Percentiles rank a stretch among this genome's conserved stretches.
These are phyloP conservation scores for Dalechampia spathulata DNA, from an alignment of 441 rosid genomes.

Conservation along the genomic window DNA sequence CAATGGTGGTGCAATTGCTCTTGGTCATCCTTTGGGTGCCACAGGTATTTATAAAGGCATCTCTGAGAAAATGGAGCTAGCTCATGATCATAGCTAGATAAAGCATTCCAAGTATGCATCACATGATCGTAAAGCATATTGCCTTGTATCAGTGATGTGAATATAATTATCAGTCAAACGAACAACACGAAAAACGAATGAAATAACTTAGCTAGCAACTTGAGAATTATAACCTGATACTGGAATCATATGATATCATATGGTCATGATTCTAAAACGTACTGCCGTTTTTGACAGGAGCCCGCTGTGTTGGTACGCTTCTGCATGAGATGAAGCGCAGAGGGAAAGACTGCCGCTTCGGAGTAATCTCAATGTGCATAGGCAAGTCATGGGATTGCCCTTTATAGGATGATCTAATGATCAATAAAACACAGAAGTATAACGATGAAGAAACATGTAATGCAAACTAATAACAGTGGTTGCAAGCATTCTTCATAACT, in stretches of 20 bases:
- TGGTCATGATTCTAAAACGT: slow-evolving; percentile 1
- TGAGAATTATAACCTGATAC: too few species aligned
- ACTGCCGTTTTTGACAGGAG: slow-evolving; percentile 39
- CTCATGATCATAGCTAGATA: not conserved
- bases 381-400: too few species aligned
- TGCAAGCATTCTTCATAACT: too few species aligned
- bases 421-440: too few species aligned
- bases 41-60: slow-evolving; percentile 47
- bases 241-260: slow-evolving; percentile 3
- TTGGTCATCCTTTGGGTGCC: slow-evolving; percentile 94
- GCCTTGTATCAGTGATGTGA: too few species aligned
- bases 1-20: slow-evolving; percentile 94
- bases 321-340: slow-evolving; percentile 95
- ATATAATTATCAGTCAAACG: too few species aligned
- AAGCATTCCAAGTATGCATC: not conserved
- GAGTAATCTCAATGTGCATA: slow-evolving; percentile 97
- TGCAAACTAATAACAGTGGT: too few species aligned
- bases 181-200: too few species aligned
- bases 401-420: too few species aligned
- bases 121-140: too few species aligned
- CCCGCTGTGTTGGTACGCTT: slow-evolving; percentile 90
- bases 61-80: not conserved
- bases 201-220: too few species aligned
- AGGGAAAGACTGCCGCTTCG: slow-evolving; percentile 88
- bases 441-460: too few species aligned